Percentiles rank a stretch among this genome's conserved stretches.
Evolutionary conservation across 768 basidiomycete species (phyloP).

Genomic region (Calocybe indica): DNA sequence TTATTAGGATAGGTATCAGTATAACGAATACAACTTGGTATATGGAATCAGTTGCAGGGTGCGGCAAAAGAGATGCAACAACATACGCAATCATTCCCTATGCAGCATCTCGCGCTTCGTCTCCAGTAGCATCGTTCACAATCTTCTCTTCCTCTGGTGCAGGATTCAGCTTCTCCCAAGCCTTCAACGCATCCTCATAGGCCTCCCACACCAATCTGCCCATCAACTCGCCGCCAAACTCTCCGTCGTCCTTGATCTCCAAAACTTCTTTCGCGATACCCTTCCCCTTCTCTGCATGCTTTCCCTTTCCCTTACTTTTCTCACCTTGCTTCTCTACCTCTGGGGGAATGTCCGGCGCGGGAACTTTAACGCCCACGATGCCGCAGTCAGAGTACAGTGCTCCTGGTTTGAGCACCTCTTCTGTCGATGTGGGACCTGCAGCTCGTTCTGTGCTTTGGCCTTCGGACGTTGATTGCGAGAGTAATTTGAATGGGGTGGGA

Average conservation of each 20-base stretch:
- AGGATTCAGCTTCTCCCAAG: slow-evolving; percentile 51
- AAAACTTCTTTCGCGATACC: slow-evolving; percentile 24
- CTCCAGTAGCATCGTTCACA: neutral
- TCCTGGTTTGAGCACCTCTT: slow-evolving; percentile 72
- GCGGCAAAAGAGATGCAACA: neutral
- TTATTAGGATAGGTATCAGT: neutral
- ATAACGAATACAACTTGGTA: neutral
- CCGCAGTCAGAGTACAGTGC: slow-evolving; percentile 76
- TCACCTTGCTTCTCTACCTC: slow-evolving; percentile 15
- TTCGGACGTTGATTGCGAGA: slow-evolving; percentile 13
- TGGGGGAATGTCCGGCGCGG: slow-evolving; percentile 10
- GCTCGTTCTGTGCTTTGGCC: no score
- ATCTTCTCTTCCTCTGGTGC: slow-evolving; percentile 9
- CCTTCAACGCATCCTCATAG: slow-evolving; percentile 60
- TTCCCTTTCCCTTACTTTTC: slow-evolving; percentile 11
- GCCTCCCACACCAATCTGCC: slow-evolving; percentile 75
- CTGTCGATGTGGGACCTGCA: slow-evolving; percentile 23
- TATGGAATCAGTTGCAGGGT: neutral
- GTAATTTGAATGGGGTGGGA: slow-evolving; percentile 69
- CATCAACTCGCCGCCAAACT: slow-evolving; percentile 63
- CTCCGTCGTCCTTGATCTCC: slow-evolving; percentile 53
- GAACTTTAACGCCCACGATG: slow-evolving; percentile 44
- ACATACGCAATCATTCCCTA: neutral
- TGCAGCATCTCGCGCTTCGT: neutral
- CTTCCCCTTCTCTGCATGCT: slow-evolving; percentile 19